phyloP scores from a whole-genome alignment of 2,329 filamentous ascomycete species.

The Penicillium sumatraense region DNA sequence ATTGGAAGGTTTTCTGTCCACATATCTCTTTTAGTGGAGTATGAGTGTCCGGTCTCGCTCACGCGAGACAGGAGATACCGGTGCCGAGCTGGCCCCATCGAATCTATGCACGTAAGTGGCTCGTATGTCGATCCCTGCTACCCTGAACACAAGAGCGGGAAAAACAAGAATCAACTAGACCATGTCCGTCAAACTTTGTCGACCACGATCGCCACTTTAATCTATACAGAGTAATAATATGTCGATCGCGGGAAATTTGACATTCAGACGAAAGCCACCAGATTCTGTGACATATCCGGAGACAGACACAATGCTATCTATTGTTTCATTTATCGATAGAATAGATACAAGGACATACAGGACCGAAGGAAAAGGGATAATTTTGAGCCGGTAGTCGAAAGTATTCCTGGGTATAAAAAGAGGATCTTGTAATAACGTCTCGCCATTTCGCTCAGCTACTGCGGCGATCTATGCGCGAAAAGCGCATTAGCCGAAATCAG shows the following conservation, averaged over 20 bases:
- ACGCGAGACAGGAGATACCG: background rate
- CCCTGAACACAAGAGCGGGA: background rate
- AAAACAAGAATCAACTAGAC: slow-evolving; percentile 7
- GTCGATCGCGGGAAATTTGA: slow-evolving; percentile 5
- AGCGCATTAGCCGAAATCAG: too few relatives aligned
- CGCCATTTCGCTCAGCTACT: too few relatives aligned
- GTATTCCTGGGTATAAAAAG: too few relatives aligned
- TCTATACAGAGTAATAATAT: background rate
- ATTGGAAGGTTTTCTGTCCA: background rate
- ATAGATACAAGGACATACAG: too few relatives aligned
- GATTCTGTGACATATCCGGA: too few relatives aligned
- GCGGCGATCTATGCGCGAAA: too few relatives aligned
- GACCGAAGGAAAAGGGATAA: too few relatives aligned
- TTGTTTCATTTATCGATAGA: too few relatives aligned
- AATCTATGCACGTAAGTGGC: background rate
- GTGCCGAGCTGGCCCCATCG: background rate
- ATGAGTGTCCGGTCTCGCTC: background rate
- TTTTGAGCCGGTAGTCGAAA: too few relatives aligned
- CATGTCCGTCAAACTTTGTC: background rate
- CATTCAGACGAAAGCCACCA: background rate
- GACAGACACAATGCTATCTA: too few relatives aligned
- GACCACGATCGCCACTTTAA: background rate
- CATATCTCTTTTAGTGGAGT: background rate
- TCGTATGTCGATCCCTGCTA: background rate
- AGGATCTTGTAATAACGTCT: too few relatives aligned